Evolutionary conservation across 2,329 filamentous ascomycete species (phyloP).

Genomic region (Cadophora sp.): DNA sequence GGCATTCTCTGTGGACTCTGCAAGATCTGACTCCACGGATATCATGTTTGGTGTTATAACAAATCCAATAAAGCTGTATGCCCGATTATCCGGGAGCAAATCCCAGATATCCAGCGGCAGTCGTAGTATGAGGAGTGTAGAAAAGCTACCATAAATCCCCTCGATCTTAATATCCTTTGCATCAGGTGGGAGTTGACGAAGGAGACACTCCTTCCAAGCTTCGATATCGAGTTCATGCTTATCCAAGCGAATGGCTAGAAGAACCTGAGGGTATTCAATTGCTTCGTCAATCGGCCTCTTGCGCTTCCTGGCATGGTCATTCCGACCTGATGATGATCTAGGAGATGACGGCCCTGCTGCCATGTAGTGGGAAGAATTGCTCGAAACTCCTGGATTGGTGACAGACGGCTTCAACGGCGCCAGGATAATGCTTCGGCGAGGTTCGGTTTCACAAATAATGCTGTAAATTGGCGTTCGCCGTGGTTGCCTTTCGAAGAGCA

Average conservation of each 20-base stretch:
- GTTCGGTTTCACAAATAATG: constrained; percentile 21
- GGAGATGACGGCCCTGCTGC: not conserved
- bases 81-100: constrained; percentile 21
- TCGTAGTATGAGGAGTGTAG: constrained; percentile 20
- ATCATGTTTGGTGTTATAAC: not conserved
- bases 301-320: constrained; percentile 3
- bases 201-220: constrained; percentile 18
- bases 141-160: constrained; percentile 21
- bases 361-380: not conserved
- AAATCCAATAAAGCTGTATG: constrained; percentile 20
- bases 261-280: constrained; percentile 17
- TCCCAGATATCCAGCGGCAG: constrained; percentile 22
- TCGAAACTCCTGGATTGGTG: not conserved
- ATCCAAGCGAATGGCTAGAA: constrained; percentile 20
- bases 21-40: not conserved
- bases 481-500: constrained; percentile 22
- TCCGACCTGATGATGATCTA: not conserved
- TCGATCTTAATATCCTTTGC: constrained; percentile 21
- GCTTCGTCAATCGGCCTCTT: not conserved
- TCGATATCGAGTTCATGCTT: constrained; percentile 21
- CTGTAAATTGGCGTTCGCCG: constrained; percentile 26
- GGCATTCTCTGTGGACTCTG: not conserved
- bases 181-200: constrained; percentile 18
- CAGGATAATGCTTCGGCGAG: constrained; percentile 18
- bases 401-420: not conserved